A percentile compares a stretch with the other conserved stretches of the same genome.
Conservation (phyloP, 2,329 filamentous ascomycete species). For the Mycosphaerella sp. region DNA sequence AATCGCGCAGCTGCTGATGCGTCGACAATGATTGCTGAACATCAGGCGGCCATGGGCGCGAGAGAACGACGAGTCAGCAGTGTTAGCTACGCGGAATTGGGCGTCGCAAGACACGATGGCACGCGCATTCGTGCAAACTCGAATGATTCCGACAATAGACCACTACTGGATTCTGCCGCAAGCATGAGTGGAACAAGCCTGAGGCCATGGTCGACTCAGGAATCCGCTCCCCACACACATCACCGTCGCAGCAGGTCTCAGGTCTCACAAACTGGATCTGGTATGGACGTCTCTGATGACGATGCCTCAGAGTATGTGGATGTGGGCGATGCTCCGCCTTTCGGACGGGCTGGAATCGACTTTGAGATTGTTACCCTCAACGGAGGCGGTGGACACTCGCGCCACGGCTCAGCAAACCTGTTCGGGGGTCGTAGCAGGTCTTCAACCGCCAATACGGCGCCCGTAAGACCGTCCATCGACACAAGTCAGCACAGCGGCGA, state of each 20-base stretch:
- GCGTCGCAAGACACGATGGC: constrained; percentile 70
- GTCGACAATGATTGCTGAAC: constrained; percentile 50
- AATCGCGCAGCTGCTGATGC: constrained; percentile 36
- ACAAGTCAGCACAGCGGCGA: constrained; percentile 24
- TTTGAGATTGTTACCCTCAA: constrained; percentile 41
- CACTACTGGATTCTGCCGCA: constrained; percentile 65
- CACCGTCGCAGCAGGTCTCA: constrained; percentile 41
- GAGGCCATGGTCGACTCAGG: constrained; percentile 7
- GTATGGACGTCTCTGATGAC: constrained; percentile 38
- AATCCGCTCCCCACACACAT: constrained; percentile 22
- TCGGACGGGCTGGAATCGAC: constrained; percentile 34
- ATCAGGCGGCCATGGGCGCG: constrained; percentile 48
- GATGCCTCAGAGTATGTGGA: constrained; percentile 24
- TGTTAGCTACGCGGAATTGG: constrained; percentile 70
- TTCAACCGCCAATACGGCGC: constrained; percentile 22
- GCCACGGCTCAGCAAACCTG: constrained; percentile 22
- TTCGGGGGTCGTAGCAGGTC: constrained; percentile 27
- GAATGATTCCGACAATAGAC: constrained; percentile 64
- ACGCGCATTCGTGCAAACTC: constrained; percentile 68
- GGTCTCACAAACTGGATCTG: constrained; percentile 37
- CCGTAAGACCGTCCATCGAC: constrained; percentile 27
- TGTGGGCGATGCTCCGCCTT: constrained; percentile 27
- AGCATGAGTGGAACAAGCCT: constrained; percentile 46
- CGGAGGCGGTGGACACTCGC: constrained; percentile 33
- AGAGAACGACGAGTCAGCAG: constrained; percentile 65